phyloP scores from a whole-genome alignment of 306 rosid genomes.

The Prosopis cineraria region DNA sequence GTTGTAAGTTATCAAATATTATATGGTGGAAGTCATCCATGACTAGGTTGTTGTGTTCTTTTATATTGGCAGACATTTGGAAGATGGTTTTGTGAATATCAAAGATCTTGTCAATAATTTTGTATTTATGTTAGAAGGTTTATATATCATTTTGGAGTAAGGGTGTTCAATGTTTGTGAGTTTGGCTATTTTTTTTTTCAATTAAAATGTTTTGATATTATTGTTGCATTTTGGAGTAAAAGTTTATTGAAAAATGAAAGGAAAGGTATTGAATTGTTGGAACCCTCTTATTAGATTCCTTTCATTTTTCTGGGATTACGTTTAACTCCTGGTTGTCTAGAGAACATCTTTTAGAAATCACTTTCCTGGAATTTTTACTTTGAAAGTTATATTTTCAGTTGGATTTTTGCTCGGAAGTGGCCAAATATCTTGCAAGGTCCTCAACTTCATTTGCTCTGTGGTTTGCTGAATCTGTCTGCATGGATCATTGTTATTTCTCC shows the following conservation, averaged over 20 bases:
- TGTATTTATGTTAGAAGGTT: background rate
- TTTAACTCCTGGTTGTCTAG: background rate
- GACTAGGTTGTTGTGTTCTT: background rate
- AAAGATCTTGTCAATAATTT: background rate
- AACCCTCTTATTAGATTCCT: background rate
- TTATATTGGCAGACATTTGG: background rate
- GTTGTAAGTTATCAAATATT: constrained; percentile 4
- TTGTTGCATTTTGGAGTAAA: background rate
- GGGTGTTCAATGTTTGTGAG: background rate
- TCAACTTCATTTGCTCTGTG: constrained; percentile 83
- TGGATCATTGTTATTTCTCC: constrained; percentile 94
- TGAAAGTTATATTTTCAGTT: constrained; percentile 56
- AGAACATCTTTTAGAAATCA: background rate
- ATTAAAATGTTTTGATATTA: constrained; percentile 4
- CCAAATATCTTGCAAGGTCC: constrained; percentile 93
- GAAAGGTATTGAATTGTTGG: background rate
- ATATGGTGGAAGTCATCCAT: background rate
- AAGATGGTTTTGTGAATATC: background rate
- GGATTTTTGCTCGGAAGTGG: constrained; percentile 99
- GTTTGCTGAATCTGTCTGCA: constrained; percentile 82
- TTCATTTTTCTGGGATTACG: background rate
- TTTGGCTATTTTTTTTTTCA: background rate
- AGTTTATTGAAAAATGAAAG: background rate
- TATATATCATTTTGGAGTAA: background rate
- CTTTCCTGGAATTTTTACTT: constrained; percentile 3